A percentile compares a stretch with the other conserved stretches of the same genome.
These are phyloP conservation scores for Arxiozyma slooffiae DNA, from an alignment of 1,139 yeast genomes.

Conservation along the genomic window DNA sequence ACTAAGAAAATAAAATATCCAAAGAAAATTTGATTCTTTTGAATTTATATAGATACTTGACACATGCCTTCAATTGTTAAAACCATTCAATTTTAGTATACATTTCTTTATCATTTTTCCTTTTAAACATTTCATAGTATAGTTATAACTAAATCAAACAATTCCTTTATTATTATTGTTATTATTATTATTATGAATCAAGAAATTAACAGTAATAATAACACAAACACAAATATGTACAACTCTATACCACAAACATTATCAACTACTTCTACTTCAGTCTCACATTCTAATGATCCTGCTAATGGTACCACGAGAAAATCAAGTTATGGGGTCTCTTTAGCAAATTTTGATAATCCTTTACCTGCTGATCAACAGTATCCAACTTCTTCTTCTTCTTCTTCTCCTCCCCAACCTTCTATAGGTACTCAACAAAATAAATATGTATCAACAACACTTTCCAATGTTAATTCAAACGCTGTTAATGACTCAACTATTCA, in stretches of 20 bases:
- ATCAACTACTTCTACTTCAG: slow-evolving; percentile 5
- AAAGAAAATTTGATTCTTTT: neutral
- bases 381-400: slow-evolving; percentile 3
- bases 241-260: neutral
- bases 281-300: neutral
- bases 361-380: slow-evolving; percentile 10
- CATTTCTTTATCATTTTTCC: neutral
- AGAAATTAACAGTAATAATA: neutral
- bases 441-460: no score
- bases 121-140: neutral
- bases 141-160: neutral
- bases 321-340: slow-evolving; percentile 18
- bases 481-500: neutral
- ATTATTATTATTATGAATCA: neutral
- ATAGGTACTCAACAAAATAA: neutral
- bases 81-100: neutral
- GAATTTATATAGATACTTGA: no score
- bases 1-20: neutral
- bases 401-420: slow-evolving; percentile 6
- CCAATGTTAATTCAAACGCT: neutral
- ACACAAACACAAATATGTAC: neutral
- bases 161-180: neutral
- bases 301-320: slow-evolving; percentile 1
- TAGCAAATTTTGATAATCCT: slow-evolving; percentile 28
- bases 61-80: neutral